A percentile compares a stretch with the other conserved stretches of the same genome.
Evolutionary conservation across 2,329 filamentous ascomycete genomes (phyloP).

Genomic region (Dichotomopilus funicola): DNA sequence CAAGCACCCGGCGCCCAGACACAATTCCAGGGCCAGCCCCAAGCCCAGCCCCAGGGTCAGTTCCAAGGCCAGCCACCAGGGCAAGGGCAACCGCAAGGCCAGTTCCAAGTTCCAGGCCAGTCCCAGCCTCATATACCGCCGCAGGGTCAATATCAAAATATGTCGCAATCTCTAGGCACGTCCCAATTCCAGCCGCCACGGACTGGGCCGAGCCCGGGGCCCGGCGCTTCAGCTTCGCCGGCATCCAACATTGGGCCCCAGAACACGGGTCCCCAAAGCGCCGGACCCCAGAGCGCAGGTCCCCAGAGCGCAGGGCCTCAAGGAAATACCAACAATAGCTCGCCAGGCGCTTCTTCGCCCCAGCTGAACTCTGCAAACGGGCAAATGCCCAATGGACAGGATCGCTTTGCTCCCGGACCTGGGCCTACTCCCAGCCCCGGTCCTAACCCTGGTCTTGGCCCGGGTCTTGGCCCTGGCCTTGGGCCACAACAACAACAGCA

Average conservation of each 20-base stretch:
- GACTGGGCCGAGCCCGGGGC: not conserved
- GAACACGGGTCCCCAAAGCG: no score
- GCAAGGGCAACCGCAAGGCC: not conserved
- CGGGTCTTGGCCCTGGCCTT: no score
- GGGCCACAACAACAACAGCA: no score
- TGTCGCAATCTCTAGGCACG: not conserved
- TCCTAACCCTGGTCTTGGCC: not conserved
- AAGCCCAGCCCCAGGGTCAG: slow-evolving; percentile 3
- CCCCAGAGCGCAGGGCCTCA: not conserved
- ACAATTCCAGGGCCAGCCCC: slow-evolving; percentile 2
- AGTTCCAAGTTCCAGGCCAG: slow-evolving; percentile 2
- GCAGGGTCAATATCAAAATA: not conserved
- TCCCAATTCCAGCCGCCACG: not conserved
- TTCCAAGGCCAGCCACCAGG: not conserved
- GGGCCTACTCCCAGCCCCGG: slow-evolving; percentile 8
- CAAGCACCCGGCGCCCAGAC: not conserved
- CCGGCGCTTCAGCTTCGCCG: not conserved
- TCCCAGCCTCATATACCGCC: not conserved
- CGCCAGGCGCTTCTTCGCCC: not conserved
- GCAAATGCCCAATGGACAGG: not conserved
- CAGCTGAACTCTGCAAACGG: not conserved
- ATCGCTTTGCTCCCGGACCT: slow-evolving; percentile 3
- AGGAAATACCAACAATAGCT: not conserved
- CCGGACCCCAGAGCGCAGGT: no score
- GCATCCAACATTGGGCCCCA: not conserved